phyloP scores from a whole-genome alignment of 2,329 filamentous ascomycete genomes.

The Cladophialophora chaetospira region DNA sequence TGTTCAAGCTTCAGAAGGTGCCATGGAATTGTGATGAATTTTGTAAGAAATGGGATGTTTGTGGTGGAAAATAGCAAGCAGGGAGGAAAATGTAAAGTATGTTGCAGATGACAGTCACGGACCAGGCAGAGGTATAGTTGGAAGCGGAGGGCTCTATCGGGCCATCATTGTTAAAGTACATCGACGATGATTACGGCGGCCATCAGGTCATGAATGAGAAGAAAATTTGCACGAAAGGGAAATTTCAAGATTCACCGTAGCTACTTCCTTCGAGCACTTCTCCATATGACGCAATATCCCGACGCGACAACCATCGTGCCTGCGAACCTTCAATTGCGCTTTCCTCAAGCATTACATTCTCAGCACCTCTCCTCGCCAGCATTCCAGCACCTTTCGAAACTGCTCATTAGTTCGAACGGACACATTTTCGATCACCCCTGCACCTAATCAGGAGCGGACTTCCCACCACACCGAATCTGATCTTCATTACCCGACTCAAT shows the following conservation, averaged over 20 bases:
- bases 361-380: not conserved
- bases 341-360: not conserved
- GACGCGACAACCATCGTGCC: slow-evolving; percentile 2
- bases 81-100: not conserved
- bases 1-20: not conserved
- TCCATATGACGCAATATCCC: not conserved
- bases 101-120: too few relatives aligned
- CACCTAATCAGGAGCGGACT: too few relatives aligned
- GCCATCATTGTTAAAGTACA: not conserved
- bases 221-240: not conserved
- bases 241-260: not conserved
- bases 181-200: too few relatives aligned
- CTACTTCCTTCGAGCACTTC: not conserved
- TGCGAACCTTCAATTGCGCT: not conserved
- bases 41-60: not conserved
- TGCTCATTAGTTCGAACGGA: too few relatives aligned
- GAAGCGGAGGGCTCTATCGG: not conserved
- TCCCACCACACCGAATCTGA: too few relatives aligned
- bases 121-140: not conserved
- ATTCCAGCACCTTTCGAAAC: not conserved
- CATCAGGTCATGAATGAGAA: not conserved
- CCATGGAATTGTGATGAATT: not conserved
- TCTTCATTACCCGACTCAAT: not conserved
- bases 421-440: too few relatives aligned
- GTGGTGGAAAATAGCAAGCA: not conserved